A percentile compares a stretch with the other conserved stretches of the same genome.
phyloP scores from a whole-genome alignment of 2,329 filamentous ascomycete genomes.

The Calonectria hongkongensis region DNA sequence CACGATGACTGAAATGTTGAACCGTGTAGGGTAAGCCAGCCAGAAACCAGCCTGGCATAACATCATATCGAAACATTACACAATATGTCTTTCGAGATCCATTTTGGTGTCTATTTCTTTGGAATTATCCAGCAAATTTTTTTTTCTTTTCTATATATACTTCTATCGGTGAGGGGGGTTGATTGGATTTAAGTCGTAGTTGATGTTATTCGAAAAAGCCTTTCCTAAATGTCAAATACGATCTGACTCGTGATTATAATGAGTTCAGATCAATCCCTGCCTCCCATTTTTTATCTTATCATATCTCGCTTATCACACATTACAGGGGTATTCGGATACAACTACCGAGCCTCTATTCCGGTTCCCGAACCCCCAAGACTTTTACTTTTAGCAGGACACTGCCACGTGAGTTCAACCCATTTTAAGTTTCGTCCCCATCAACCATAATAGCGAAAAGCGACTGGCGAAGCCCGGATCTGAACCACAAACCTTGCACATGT shows the following conservation, averaged over 20 bases:
- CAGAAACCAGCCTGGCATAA: background rate
- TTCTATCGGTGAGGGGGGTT: background rate
- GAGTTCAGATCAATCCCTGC: background rate
- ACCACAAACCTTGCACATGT: background rate
- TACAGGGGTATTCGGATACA: background rate
- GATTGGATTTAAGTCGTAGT: too few relatives aligned
- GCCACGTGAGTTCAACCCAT: conserved; percentile 4
- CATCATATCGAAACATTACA: background rate
- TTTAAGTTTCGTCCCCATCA: conserved; percentile 1
- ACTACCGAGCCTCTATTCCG: too few relatives aligned
- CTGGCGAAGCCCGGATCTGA: background rate
- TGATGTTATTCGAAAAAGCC: too few relatives aligned
- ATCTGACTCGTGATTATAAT: too few relatives aligned
- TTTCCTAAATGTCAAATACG: too few relatives aligned
- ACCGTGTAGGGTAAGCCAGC: background rate
- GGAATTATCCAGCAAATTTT: too few relatives aligned
- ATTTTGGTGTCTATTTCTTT: too few relatives aligned
- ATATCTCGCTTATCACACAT: background rate
- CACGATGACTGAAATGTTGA: background rate
- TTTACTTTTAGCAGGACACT: background rate
- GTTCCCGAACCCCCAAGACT: background rate
- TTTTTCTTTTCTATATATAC: too few relatives aligned
- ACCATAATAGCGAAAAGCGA: background rate
- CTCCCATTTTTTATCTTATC: background rate
- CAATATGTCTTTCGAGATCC: background rate